Base-by-base conservation (phyloP, 2,329 filamentous ascomycete genomes). In the Diatrype stigma region DNA sequence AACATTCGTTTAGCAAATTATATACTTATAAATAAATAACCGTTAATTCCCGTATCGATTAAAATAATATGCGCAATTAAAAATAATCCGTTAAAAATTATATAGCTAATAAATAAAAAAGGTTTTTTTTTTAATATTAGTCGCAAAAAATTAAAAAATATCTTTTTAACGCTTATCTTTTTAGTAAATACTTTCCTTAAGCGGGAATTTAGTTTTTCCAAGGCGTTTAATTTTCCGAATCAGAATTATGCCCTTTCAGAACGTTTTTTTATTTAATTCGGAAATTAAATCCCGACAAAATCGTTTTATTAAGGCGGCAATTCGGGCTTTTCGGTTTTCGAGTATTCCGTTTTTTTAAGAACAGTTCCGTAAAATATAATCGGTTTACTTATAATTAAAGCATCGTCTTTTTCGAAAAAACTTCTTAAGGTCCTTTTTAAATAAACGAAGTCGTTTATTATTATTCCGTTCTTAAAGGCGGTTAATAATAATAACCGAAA, bases 41-140 rank as follows among this genome's bases (percentile, higher is more conserved):
- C 30, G 30, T 34, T 34, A 7, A 14, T 14, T 34, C 30, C 30
- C 30, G 30, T 34, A 14, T 34, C 30, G 14, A 7, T 14, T 7
- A 34, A 14, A 34, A 14, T 7, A 34, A 14, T 7, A 34, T 7
- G 14, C 7, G 30, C 14, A 32, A 6, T 47, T 30, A 44, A 42
- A 49, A 22, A 28, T 32, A 50, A 37, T 2, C 10, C 8, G n/a
- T 50, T 22, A 8, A 23, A 14, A 16, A 34, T 28, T 32, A 5
- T 34, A 17, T 16, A 45, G 17, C 16, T 37, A 37, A 10, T 32
- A 46, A 21, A 40, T 32, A n/a, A 30, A 46, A 35, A 46, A 47
- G n/a, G 21, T 32, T n/a, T n/a, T 51, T 23, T 51, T 42, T 51
- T 47, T 19, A 51, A 19, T 42, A 44, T 22, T 2, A 21, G 6